Base-by-base conservation (phyloP, 306 rosid species). In the Styphnolobium japonicum region DNA sequence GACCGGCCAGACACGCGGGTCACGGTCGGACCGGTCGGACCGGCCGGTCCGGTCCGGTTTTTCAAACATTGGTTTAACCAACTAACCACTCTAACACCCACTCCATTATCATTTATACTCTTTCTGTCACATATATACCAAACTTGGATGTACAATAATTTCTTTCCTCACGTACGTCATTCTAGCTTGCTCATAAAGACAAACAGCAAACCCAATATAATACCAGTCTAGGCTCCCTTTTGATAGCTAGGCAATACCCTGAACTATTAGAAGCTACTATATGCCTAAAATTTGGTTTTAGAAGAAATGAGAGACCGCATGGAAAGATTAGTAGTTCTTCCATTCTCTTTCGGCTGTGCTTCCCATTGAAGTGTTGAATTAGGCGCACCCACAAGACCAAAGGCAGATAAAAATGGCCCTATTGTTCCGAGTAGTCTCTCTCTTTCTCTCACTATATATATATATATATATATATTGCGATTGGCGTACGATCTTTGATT, bases 261-360 rank as follows among this genome's bases (percentile, higher is more conserved):
- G 43, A 48, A 67, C 42, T 37, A 77, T 29, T 40, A 42, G 10
- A 46, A 76, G 29, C 39, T 62, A 25, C 11, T 40, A 63, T 36
- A 57, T n/a, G n/a, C 60, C 55, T 29, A 16, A 75, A 61, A 21
- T 0, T 82, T 82, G 45, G 64, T 66, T 36, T 65, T 5, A n/a
- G 56, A 56, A 75, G 55, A 71, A 77, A 93, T 93, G 96, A 90
- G 85, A 84, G 86, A 73, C 49, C 82, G 65, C 4, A 81, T 87
- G 33, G 90, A 84, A 31, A 88, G 91, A 79, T 88, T 92, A 2
- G 68, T 70, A 0, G 85, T 91, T 70, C 89, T 88, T 82, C 94
- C 97, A 2, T 90, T 92, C 70, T 78, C 92, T 71, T 76, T 87
- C 4, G 89, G 85, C 10, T 94, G 98, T 79, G 81, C 96, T 88